Base-by-base conservation (phyloP, 2,329 filamentous ascomycete species). In the Cercospora citrullina region DNA sequence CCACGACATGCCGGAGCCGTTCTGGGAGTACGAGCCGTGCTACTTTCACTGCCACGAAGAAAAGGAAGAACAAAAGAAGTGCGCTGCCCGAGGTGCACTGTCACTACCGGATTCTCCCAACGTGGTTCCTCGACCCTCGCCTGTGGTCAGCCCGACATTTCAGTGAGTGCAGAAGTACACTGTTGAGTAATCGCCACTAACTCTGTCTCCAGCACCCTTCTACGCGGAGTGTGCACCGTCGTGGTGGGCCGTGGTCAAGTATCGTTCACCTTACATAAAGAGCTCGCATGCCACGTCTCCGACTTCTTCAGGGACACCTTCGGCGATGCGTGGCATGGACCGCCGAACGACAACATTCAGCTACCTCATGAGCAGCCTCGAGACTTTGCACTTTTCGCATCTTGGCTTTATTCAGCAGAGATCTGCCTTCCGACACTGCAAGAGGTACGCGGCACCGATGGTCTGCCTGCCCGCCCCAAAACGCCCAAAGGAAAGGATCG, bases 311-410 rank as follows among this genome's bases (percentile, higher is more conserved):
- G 28, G 6, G 62, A 64, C 28, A 57, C 31, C 5, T 64, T 64
- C n/a, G 62, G 30, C 28, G 62, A 64, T 12, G 16, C 48, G 2
- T 64, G 62, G 62, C 62, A 64, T 26, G 62, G 48, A 3, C 62
- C 62, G 21, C 62, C 62, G 2, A 30, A 64, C 31, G 62, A 64
- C 18, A 53, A 23, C 14, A 33, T 64, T 14, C 45, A 42, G 2
- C 31, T 64, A 6, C 21, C 51, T n/a, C 30, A 39, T 8, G 62
- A 64, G 18, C 62, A 64, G 48, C 62, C 62, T 10, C 30, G 62
- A 39, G 62, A 64, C 62, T 64, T 64, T 58, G 62, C 62, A 9
- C 23, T 64, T 4, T 64, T 64, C 51, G 51, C 62, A 18, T 57
- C 62, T 5, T 64, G 62, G 62, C 33, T 64, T 12, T 64, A 58